These are phyloP conservation scores for Colletotrichum cuscutae DNA, from an alignment of 2,329 filamentous ascomycete genomes.

Conservation along the genomic window DNA sequence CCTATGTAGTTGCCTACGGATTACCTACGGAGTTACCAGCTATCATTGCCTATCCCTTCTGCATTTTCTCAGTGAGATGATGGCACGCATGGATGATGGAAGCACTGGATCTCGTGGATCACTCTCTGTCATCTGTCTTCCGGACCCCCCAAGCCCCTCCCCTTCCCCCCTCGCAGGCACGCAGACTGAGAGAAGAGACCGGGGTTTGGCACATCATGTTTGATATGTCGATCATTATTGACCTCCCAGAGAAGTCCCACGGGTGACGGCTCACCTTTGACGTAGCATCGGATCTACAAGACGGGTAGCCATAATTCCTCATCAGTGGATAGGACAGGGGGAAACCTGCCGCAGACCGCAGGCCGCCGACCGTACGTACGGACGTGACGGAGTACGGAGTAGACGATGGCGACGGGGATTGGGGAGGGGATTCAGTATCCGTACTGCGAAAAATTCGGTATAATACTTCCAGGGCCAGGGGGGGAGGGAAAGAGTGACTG, in stretches of 20 bases:
- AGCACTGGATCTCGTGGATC: neutral
- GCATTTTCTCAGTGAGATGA: no score
- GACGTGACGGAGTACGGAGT: neutral
- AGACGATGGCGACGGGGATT: neutral
- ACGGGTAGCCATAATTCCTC: slow-evolving; percentile 7
- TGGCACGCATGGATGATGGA: neutral
- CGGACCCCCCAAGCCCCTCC: neutral
- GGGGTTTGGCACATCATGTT: neutral
- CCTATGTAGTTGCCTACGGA: neutral
- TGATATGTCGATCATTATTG: slow-evolving; percentile 8
- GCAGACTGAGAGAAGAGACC: neutral
- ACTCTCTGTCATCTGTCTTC: neutral
- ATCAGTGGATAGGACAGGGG: neutral
- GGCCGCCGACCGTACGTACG: neutral
- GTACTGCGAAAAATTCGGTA: neutral
- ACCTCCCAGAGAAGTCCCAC: neutral
- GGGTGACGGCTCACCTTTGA: neutral
- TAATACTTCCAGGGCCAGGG: neutral
- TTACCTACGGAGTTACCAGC: neutral
- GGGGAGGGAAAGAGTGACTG: neutral
- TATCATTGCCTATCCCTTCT: neutral
- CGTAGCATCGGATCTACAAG: slow-evolving; percentile 3
- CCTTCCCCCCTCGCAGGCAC: neutral
- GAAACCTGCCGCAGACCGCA: neutral
- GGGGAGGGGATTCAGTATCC: no score